Conservation (phyloP, 345 rosid genomes). For the Citrus medica region DNA sequence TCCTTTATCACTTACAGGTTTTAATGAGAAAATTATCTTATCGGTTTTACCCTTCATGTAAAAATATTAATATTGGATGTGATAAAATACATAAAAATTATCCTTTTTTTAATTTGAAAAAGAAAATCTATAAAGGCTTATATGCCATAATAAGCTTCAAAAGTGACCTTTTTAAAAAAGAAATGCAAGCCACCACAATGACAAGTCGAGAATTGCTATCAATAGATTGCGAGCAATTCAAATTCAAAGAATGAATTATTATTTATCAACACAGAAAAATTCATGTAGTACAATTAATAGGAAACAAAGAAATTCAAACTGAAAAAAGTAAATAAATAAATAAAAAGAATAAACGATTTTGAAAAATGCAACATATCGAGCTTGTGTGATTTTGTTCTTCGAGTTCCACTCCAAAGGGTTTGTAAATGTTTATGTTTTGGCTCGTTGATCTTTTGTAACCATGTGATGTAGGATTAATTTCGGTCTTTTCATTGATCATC, state of each 20-base stretch:
- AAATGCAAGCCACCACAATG: not conserved
- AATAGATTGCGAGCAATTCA: not conserved
- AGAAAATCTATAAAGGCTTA: not conserved
- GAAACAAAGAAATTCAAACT: not conserved
- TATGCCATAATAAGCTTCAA: not conserved
- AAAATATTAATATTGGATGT: too few species aligned
- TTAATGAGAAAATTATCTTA: too few species aligned
- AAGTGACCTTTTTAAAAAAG: not conserved
- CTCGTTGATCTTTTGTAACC: not conserved
- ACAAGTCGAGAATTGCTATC: not conserved
- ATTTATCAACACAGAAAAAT: not conserved
- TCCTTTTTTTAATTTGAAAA: not conserved
- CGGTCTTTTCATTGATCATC: not conserved
- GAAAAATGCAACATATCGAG: not conserved
- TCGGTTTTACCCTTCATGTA: too few species aligned
- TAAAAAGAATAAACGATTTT: too few species aligned
- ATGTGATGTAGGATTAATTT: not conserved
- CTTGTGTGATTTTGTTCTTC: not conserved
- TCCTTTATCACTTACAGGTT: too few species aligned
- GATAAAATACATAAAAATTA: too few species aligned
- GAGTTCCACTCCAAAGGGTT: not conserved
- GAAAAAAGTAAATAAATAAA: too few species aligned
- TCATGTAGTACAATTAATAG: not conserved
- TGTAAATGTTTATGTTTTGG: not conserved
- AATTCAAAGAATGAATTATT: not conserved